Conservation (phyloP, 768 basidiomycete genomes). For the Leccinum fibrillosum region DNA sequence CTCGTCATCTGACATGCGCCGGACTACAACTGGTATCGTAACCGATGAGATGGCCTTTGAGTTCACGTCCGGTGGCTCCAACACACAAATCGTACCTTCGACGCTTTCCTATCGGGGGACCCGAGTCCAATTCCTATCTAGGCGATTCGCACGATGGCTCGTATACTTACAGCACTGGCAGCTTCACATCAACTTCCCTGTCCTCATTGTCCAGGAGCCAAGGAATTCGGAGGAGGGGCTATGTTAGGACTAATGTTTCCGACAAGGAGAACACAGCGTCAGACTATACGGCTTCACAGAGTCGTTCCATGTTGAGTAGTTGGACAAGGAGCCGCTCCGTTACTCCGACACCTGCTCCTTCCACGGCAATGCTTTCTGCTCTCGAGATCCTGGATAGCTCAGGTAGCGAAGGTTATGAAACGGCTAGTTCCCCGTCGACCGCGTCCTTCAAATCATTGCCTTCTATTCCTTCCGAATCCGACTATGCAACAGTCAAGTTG, state of each 20-base stretch:
- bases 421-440: too few species aligned
- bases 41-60: conserved; percentile 40
- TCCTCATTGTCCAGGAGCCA: conserved; percentile 57
- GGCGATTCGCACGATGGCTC: conserved; percentile 50
- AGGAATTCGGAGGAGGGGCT: conserved; percentile 52
- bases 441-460: too few species aligned
- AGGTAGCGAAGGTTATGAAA: too few species aligned
- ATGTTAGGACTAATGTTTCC: conserved; percentile 26
- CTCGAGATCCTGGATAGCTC: too few species aligned
- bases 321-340: too few species aligned
- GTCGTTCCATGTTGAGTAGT: too few species aligned
- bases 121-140: conserved; percentile 54
- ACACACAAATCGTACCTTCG: conserved; percentile 46
- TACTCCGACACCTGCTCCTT: too few species aligned
- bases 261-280: too few species aligned
- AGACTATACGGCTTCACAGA: too few species aligned
- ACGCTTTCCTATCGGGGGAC: conserved; percentile 51
- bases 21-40: conserved; percentile 30
- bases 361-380: too few species aligned
- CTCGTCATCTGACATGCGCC: conserved; percentile 26
- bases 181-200: conserved; percentile 41
- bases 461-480: too few species aligned
- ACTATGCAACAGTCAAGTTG: too few species aligned
- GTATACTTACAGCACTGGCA: conserved; percentile 25
- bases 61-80: conserved; percentile 35